Conservation (phyloP, 495 filamentous ascomycete genomes). For the Collariella sp. region DNA sequence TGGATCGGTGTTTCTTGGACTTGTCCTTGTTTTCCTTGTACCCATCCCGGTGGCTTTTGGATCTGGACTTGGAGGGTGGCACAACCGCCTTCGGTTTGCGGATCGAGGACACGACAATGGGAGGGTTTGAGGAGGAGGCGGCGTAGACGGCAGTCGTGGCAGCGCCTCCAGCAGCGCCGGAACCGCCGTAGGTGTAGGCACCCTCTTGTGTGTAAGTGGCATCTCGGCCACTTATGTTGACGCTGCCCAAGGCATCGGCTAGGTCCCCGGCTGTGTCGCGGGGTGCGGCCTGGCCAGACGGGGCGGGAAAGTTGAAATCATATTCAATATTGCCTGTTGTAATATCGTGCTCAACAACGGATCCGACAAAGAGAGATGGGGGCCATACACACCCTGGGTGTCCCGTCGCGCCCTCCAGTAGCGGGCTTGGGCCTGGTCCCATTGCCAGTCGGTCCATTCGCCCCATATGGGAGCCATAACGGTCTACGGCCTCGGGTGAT, state of each 20-base stretch:
- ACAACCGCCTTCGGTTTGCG: slow-evolving; percentile 1
- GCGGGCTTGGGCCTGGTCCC: not conserved
- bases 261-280: slow-evolving; percentile 8
- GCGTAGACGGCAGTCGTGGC: not conserved
- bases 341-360: not conserved
- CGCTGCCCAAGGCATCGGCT: not conserved
- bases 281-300: slow-evolving; percentile 1
- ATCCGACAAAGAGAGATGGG: too few relatives aligned
- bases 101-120: not conserved
- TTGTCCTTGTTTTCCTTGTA: not conserved
- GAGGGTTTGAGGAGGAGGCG: not conserved
- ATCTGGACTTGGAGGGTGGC: not conserved
- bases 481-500: not conserved
- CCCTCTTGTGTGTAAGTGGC: not conserved
- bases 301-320: not conserved
- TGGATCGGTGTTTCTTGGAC: not conserved
- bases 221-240: slow-evolving; percentile 1
- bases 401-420: slow-evolving; percentile 6
- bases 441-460: slow-evolving; percentile 13
- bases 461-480: slow-evolving; percentile 14
- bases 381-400: slow-evolving; percentile 4
- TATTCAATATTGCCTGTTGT: slow-evolving; percentile 8
- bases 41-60: not conserved
- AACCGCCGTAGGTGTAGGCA: slow-evolving; percentile 5
- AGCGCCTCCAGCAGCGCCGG: not conserved